Percentiles rank a stretch among this genome's conserved stretches.
phyloP scores from a whole-genome alignment of 148 eudicot genomes.

The Chenopodium formosanum region DNA sequence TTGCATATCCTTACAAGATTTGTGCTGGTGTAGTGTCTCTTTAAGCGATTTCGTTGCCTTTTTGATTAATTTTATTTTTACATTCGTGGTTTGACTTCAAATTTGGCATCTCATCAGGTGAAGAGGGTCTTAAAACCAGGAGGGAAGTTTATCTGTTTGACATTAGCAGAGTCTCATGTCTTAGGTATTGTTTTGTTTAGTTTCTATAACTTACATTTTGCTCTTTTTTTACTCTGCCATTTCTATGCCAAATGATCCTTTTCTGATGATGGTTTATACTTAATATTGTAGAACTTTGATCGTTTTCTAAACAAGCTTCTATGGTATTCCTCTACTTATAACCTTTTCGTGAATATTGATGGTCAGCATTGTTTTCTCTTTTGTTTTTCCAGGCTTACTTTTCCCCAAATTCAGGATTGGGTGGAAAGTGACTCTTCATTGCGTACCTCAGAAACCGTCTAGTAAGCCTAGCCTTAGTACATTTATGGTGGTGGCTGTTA shows the following conservation, averaged over 20 bases:
- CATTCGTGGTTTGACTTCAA: no score
- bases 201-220: not conserved
- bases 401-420: conserved; percentile 86
- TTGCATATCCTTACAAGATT: conserved; percentile 28
- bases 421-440: conserved; percentile 75
- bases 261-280: not conserved
- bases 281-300: not conserved
- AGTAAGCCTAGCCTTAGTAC: conserved; percentile 57
- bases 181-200: conserved; percentile 58
- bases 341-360: not conserved
- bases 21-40: conserved; percentile 2
- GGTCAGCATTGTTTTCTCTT: conserved; percentile 5
- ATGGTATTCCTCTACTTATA: not conserved
- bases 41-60: not conserved
- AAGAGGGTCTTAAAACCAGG: conserved; percentile 75
- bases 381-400: conserved; percentile 53
- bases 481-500: conserved; percentile 75
- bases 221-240: not conserved
- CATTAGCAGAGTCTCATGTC: conserved; percentile 89
- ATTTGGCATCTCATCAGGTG: conserved; percentile 49
- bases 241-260: conserved; percentile 5
- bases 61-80: no score
- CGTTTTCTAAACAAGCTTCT: not conserved
- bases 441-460: conserved; percentile 53
- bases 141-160: conserved; percentile 86